Base-by-base conservation (phyloP, 2,329 filamentous ascomycete genomes). In the Apiospora malaysiana region DNA sequence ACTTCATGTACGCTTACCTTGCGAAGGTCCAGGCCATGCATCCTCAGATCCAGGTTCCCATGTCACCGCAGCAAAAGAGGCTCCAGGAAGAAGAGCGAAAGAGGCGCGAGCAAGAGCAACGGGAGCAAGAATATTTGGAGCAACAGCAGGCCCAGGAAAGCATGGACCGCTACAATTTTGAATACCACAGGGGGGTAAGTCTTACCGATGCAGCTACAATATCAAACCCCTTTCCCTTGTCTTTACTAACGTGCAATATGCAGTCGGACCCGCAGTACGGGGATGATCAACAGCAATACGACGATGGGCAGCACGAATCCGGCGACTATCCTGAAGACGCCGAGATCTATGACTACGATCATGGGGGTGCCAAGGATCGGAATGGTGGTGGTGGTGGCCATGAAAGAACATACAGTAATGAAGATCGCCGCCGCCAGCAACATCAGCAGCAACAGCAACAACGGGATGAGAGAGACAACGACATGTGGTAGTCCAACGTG, bases 1-100 rank as follows among this genome's bases (percentile, higher is more conserved):
- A 99, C 81, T 99, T 99, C 82, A 99, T 99, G 96, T 99, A 99
- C 84, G 96, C 94, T 71, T 99, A 99, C 81, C 88, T 99, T 74
- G 96, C 96, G 73, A 99, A 98, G 81, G 96, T 99, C 65, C 96
- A 99, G 83, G 94, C 97, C 78, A 98, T 98, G 94, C 96, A 99
- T 81, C 96, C 96, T 59, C 94, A 97, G 78, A 93, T 98, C 83
- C 93, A 97, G 77, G 91, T 97, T 59, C 94, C 94, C n/a, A 89
- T 93, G 46, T 95, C 93, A 21, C 91, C 93, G 46, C 94, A 94
- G 76, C 91, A 92, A 79, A 89, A 89, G 78, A 85, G 86, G 69
- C 81, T 89, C 69, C 88, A 90, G 72, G 87, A 90, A 73, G 76
- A 79, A 73, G 75, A 78, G 71, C 82, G 85, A 68, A 81, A 83